phyloP scores from a whole-genome alignment of 1,139 yeast genomes.

The Sugiyamaella neomexicana region DNA sequence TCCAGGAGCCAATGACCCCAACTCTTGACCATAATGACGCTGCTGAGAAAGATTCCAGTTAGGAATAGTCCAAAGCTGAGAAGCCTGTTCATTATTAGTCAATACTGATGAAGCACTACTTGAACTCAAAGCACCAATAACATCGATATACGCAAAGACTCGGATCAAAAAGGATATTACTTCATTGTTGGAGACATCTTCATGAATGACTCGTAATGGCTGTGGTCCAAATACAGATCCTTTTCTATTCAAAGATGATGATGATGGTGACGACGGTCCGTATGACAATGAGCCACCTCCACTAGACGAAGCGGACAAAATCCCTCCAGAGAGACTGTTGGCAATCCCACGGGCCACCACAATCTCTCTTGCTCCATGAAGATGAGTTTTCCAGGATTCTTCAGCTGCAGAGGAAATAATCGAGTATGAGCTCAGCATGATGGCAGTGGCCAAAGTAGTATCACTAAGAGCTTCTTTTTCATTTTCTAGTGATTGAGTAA shows the following conservation, averaged over 20 bases:
- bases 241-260: neutral
- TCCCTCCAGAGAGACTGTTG: constrained; percentile 27
- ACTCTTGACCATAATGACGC: constrained; percentile 9
- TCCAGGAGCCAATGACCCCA: neutral
- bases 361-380: constrained; percentile 69
- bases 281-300: too few species aligned
- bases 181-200: constrained; percentile 41
- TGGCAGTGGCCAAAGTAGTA: constrained; percentile 64
- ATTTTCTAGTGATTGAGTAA: constrained; percentile 54
- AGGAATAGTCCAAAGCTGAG: constrained; percentile 34
- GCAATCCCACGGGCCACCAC: constrained; percentile 58
- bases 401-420: constrained; percentile 44
- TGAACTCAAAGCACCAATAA: constrained; percentile 56
- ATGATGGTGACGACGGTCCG: neutral
- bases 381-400: constrained; percentile 60
- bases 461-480: constrained; percentile 58
- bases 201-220: constrained; percentile 30
- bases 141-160: constrained; percentile 73
- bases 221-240: constrained; percentile 29
- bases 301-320: constrained; percentile 15
- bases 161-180: constrained; percentile 62
- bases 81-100: constrained; percentile 30
- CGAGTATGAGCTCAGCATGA: constrained; percentile 63
- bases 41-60: constrained; percentile 24
- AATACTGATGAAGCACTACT: constrained; percentile 34